These are phyloP conservation scores for Apiotrichum sp. DNA, from an alignment of 1,284 basidiomycete species.

Conservation along the genomic window DNA sequence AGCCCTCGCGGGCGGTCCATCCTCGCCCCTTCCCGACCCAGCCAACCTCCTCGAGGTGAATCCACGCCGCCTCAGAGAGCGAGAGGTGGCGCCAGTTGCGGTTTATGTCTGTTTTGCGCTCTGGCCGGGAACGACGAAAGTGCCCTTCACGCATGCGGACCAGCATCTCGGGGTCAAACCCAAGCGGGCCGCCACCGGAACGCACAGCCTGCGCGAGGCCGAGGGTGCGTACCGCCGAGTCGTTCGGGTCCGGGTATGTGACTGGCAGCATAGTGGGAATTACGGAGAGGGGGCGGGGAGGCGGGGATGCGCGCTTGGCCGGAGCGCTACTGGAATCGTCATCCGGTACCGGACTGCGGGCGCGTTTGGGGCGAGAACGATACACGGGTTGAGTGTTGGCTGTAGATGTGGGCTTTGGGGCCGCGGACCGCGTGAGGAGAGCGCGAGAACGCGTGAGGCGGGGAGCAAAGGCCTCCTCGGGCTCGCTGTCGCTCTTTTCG, in stretches of 20 bases:
- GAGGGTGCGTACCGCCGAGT: conserved; percentile 11
- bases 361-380: not conserved
- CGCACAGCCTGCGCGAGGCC: conserved; percentile 4
- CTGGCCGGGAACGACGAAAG: conserved; percentile 6
- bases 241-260: conserved; percentile 13
- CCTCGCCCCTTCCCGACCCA: conserved; percentile 17
- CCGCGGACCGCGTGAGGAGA: not conserved
- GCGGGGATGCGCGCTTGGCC: not conserved
- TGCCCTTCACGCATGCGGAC: conserved; percentile 20
- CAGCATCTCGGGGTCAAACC: conserved; percentile 13
- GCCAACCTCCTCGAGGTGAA: conserved; percentile 24
- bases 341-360: not conserved
- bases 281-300: conserved; percentile 14
- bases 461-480: not conserved
- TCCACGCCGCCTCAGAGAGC: conserved; percentile 25
- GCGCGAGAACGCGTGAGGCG: not conserved
- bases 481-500: not conserved
- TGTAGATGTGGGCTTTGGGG: not conserved
- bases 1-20: conserved; percentile 17
- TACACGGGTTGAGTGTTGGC: not conserved
- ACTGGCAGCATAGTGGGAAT: conserved; percentile 14
- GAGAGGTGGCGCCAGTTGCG: conserved; percentile 16
- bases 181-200: conserved; percentile 1
- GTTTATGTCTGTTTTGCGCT: conserved; percentile 1
- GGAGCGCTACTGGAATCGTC: no score